Conservation (phyloP, 2,329 filamentous ascomycete species). For the Rhynchosporium agropyri region DNA sequence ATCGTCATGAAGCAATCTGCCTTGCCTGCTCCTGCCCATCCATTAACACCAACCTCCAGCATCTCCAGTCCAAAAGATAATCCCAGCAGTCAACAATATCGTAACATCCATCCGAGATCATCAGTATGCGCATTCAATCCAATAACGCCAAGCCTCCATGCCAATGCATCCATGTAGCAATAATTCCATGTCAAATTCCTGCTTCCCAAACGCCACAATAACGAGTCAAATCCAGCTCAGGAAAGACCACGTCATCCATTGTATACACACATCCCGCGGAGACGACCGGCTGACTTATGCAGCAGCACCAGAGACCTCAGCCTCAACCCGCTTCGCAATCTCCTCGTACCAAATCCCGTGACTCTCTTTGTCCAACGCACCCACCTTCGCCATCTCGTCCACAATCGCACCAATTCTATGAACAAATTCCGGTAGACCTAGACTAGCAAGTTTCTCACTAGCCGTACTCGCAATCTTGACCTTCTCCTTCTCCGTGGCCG, state of each 20-base stretch:
- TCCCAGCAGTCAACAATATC: not conserved
- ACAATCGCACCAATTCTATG: conserved; percentile 69
- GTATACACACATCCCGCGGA: not conserved
- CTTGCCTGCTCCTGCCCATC: not conserved
- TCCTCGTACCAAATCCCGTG: conserved; percentile 72
- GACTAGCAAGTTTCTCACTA: conserved; percentile 67
- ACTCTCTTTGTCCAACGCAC: conserved; percentile 66
- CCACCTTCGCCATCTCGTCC: conserved; percentile 66
- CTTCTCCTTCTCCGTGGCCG: conserved; percentile 69
- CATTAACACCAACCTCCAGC: conserved; percentile 1
- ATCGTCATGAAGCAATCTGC: conserved; percentile 12
- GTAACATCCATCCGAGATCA: conserved; percentile 6
- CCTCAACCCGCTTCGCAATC: conserved; percentile 33
- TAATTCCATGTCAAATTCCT: not conserved
- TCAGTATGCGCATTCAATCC: not conserved
- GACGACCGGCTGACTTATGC: not conserved
- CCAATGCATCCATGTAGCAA: conserved; percentile 19
- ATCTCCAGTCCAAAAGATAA: not conserved
- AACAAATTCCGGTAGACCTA: conserved; percentile 75
- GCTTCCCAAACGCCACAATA: conserved; percentile 21
- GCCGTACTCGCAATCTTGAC: conserved; percentile 69
- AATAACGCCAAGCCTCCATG: conserved; percentile 10
- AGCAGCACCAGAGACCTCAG: not conserved
- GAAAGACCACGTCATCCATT: not conserved
- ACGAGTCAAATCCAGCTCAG: not conserved